Conservation (phyloP, 768 basidiomycete genomes). For the Phlebiopsis gigantea region DNA sequence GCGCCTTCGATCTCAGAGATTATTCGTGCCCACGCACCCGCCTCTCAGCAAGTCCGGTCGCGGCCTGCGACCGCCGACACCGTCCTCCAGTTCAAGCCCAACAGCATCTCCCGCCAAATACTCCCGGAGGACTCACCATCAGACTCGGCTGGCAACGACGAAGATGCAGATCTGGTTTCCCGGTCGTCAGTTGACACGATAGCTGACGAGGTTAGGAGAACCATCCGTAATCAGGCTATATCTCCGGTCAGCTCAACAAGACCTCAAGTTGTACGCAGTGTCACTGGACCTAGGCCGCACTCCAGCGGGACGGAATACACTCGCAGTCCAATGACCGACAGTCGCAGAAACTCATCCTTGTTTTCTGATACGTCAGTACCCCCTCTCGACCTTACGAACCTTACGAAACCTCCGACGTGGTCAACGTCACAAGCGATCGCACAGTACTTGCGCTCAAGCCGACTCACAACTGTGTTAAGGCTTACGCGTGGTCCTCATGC, state of each 20-base stretch:
- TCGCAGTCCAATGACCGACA: constrained; percentile 15
- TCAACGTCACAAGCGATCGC: constrained; percentile 68
- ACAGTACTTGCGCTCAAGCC: constrained; percentile 80
- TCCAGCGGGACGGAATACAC: constrained; percentile 5
- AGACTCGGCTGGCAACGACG: constrained; percentile 45
- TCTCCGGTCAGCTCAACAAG: constrained; percentile 22
- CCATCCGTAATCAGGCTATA: constrained; percentile 53
- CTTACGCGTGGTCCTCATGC: constrained; percentile 80
- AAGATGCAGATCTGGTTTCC: constrained; percentile 61
- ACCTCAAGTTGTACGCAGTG: constrained; percentile 11
- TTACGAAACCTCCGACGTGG: constrained; percentile 41
- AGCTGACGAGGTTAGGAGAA: constrained; percentile 73
- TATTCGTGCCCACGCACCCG: constrained; percentile 74
- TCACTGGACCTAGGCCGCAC: constrained; percentile 18
- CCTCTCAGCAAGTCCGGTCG: constrained; percentile 39
- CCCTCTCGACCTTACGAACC: constrained; percentile 22
- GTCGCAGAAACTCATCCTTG: constrained; percentile 23
- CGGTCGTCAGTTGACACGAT: constrained; percentile 89
- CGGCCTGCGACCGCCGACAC: constrained; percentile 25
- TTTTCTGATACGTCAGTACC: constrained; percentile 18
- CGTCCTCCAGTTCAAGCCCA: neutral
- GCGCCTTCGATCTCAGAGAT: constrained; percentile 87
- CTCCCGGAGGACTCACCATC: constrained; percentile 38
- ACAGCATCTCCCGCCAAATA: neutral
- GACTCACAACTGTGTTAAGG: constrained; percentile 75